phyloP scores from a whole-genome alignment of 2,329 filamentous ascomycete genomes.

The Phialemonium atrogriseum region DNA sequence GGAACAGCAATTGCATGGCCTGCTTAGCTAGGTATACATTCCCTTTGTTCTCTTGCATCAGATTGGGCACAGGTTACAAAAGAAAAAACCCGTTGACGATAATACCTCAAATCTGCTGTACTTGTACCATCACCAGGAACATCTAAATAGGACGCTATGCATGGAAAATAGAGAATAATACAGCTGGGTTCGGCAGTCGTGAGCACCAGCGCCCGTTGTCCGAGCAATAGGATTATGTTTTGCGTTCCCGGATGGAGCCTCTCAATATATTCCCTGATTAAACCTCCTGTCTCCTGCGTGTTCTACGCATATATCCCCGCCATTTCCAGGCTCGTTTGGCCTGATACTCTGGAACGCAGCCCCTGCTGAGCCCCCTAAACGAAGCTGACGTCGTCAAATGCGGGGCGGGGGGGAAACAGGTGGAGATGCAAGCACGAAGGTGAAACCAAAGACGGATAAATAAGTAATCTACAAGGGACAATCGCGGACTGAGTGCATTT shows the following conservation, averaged over 20 bases:
- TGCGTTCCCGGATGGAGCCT: too few species aligned
- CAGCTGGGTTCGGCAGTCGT: too few species aligned
- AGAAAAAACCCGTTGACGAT: neutral
- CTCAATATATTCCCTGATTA: too few species aligned
- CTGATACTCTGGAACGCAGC: too few species aligned
- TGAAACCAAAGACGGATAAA: too few species aligned
- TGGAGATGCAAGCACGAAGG: neutral
- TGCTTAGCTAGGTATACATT: constrained; percentile 1
- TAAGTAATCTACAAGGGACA: neutral
- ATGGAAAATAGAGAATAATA: too few species aligned
- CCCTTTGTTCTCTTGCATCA: constrained; percentile 1
- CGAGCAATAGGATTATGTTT: too few species aligned
- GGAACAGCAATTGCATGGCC: constrained; percentile 2
- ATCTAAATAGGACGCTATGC: neutral
- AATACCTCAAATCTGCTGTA: neutral
- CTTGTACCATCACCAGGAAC: neutral
- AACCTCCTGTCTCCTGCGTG: too few species aligned
- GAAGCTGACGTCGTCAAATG: constrained; percentile 8
- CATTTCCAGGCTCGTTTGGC: too few species aligned
- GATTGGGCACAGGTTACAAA: neutral
- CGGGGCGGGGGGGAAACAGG: constrained; percentile 2
- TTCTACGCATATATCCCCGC: too few species aligned
- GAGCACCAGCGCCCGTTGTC: too few species aligned
- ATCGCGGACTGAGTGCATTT: constrained; percentile 1
- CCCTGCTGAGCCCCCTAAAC: too few species aligned